These are phyloP conservation scores for Phaffia australis DNA, from an alignment of 768 basidiomycete species.

Conservation along the genomic window DNA sequence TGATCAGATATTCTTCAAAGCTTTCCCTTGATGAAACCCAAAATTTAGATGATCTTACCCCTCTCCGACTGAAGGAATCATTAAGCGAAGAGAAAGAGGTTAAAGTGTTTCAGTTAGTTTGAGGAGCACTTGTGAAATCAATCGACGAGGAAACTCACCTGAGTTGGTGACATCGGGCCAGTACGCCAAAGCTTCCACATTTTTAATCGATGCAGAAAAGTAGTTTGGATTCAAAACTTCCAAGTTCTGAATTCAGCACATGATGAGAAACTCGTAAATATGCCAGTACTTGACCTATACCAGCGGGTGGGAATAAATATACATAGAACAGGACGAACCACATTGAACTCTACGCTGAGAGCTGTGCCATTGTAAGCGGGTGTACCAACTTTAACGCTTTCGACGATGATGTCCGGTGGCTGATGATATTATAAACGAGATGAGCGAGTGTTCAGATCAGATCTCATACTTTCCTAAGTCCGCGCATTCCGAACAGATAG, in stretches of 20 bases:
- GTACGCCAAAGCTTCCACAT: slow-evolving; percentile 14
- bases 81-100: not conserved
- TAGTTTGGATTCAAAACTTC: slow-evolving; percentile 19
- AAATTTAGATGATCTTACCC: not conserved
- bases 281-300: not conserved
- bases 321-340: not conserved
- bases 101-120: not conserved
- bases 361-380: slow-evolving; percentile 10
- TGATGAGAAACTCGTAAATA: not conserved
- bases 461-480: not conserved
- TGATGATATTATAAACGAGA: not conserved
- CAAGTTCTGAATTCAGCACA: not conserved
- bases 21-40: too few relatives aligned
- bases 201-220: slow-evolving; percentile 12
- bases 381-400: slow-evolving; percentile 7
- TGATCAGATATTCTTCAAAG: not conserved
- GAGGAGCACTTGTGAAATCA: too few relatives aligned
- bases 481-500: not conserved
- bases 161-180: slow-evolving; percentile 5
- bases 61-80: slow-evolving; percentile 1
- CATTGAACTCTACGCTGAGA: not conserved
- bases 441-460: not conserved
- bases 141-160: slow-evolving; percentile 6
- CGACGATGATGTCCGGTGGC: slow-evolving; percentile 18
- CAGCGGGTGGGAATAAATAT: not conserved